phyloP scores from a whole-genome alignment of 1,139 yeast genomes.

The Wickerhamomyces sp. region DNA sequence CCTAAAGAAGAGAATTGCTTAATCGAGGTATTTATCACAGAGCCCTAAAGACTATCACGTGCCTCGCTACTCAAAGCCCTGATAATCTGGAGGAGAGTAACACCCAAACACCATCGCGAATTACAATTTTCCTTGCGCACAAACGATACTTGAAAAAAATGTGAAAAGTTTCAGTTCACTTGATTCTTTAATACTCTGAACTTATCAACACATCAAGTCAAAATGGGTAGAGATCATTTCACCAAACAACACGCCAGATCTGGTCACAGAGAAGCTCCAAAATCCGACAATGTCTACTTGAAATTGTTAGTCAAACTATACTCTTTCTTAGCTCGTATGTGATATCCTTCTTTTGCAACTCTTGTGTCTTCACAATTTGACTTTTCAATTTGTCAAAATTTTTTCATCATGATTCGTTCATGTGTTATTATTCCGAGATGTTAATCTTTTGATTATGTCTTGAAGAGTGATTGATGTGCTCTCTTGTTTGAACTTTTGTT shows the following conservation, averaged over 20 bases:
- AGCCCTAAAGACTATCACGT: not conserved
- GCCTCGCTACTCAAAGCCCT: not conserved
- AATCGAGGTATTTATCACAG: too few relatives aligned
- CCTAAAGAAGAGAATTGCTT: too few relatives aligned
- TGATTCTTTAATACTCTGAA: not conserved
- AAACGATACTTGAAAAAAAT: constrained; percentile 1
- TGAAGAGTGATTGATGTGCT: constrained; percentile 1
- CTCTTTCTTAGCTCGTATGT: constrained; percentile 99
- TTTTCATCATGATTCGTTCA: constrained; percentile 1
- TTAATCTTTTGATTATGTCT: not conserved
- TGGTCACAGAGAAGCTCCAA: constrained; percentile 98
- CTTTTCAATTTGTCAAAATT: constrained; percentile 1
- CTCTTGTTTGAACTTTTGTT: too few relatives aligned
- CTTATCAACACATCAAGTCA: constrained; percentile 12
- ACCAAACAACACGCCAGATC: constrained; percentile 93
- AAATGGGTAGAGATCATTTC: constrained; percentile 98
- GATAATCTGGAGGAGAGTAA: not conserved
- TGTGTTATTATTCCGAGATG: not conserved
- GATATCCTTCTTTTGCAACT: constrained; percentile 1
- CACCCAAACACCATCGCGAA: constrained; percentile 1
- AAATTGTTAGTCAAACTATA: constrained; percentile 95
- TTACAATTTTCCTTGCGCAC: not conserved
- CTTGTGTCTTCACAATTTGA: constrained; percentile 1
- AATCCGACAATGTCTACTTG: constrained; percentile 98
- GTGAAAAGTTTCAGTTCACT: constrained; percentile 2